Conservation (phyloP, 1,284 basidiomycete genomes). For the Naganishia sp. region DNA sequence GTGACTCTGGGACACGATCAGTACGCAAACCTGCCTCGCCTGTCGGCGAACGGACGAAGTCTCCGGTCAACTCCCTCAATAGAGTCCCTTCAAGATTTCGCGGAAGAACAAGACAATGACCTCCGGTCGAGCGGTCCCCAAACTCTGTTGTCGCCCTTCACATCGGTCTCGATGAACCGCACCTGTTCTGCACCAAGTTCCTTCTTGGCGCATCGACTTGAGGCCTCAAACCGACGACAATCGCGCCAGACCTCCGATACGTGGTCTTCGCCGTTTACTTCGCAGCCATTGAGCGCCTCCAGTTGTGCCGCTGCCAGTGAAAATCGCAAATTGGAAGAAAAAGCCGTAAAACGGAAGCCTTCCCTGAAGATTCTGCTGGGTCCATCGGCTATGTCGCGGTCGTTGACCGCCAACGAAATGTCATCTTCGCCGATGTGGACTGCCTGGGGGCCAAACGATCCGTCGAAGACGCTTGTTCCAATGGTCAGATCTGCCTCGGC, state of each 20-base stretch:
- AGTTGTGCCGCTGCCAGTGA: neutral
- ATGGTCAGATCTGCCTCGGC: constrained; percentile 2
- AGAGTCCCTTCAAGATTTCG: constrained; percentile 8
- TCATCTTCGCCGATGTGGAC: constrained; percentile 6
- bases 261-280: constrained; percentile 20
- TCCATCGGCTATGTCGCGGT: constrained; percentile 5
- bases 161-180: constrained; percentile 6
- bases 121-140: neutral
- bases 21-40: neutral
- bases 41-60: neutral
- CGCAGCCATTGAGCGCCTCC: constrained; percentile 1
- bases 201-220: neutral
- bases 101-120: neutral
- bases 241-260: constrained; percentile 12
- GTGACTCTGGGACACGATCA: neutral
- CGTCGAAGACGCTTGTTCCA: too few species aligned
- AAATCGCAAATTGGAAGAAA: neutral
- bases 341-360: constrained; percentile 4
- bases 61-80: constrained; percentile 21
- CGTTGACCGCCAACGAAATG: constrained; percentile 1
- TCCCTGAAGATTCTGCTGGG: constrained; percentile 6
- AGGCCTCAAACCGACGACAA: neutral
- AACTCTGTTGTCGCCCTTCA: constrained; percentile 10
- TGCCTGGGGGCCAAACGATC: neutral
- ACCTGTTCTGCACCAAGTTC: constrained; percentile 14